Evolutionary conservation across 2,329 filamentous ascomycete genomes (phyloP), one percentile per base, ranked within the genome.

Genomic region (Tolypocladium amazonense): DNA sequence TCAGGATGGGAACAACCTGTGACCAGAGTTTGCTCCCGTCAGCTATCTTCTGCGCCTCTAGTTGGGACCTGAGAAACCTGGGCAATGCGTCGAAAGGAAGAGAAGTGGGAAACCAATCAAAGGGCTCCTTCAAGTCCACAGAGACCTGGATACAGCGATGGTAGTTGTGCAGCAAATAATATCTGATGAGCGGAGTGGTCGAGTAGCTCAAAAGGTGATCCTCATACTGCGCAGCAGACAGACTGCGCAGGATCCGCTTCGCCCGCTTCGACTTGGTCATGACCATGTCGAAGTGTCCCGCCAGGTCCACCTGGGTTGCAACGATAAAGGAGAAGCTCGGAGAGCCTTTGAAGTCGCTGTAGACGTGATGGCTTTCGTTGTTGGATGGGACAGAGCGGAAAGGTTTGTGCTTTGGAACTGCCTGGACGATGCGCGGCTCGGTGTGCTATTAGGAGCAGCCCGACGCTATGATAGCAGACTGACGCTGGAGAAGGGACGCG

Each of bases 221-320:
- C 59, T 76, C 66, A 35, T 77, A 68, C 61, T 79, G 76, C 12
- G 64, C 61, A 33, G 58, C 61, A 43, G 65, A 68, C 37, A 70
- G 62, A 55, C 63, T 68, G 41, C 75, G 76, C 39, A 69, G 58
- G 25, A 78, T 69, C 61, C 77, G 77, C 30, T 68, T 67, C 9
- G 75, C 71, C 56, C 67, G 62, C 59, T 62, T 65, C 55, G 64
- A 66, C 30, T 60, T 63, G 41, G 67, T 69, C 61, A 70, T 61
- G 60, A 66, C 66, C 67, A 69, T 70, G 37, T 56, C 64, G 60
- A 59, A 54, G 20, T 45, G 27, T 57, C n/a, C 54, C 33, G 20
- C 55, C 57, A 60, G 41, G 52, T 54, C 33, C 45, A 50, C 57
- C 57, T 41, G 56, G 56, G 54, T 38, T 52, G 37, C 35, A 45